phyloP scores from a whole-genome alignment of 2,329 filamentous ascomycete genomes.

The Leptographium flavum region DNA sequence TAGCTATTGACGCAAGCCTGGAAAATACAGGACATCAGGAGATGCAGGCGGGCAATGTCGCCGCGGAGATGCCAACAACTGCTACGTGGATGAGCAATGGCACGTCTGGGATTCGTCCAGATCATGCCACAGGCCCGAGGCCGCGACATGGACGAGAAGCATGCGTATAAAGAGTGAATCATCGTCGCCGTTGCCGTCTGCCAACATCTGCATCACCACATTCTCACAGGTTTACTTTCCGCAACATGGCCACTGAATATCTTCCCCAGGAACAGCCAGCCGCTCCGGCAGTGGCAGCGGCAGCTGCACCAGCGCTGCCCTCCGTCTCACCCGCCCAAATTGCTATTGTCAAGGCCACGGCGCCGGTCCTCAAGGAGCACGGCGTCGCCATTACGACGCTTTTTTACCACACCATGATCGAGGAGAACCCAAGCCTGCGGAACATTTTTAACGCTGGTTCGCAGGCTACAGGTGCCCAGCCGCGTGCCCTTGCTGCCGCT shows the following conservation, averaged over 20 bases:
- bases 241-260: not conserved
- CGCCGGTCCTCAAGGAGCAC: conserved; percentile 54
- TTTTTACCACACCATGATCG: conserved; percentile 59
- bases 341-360: conserved; percentile 61
- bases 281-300: not conserved
- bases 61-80: conserved; percentile 6
- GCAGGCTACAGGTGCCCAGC: conserved; percentile 53
- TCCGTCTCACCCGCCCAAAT: conserved; percentile 40
- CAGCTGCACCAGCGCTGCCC: not conserved
- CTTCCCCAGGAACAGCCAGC: not conserved
- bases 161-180: too few species aligned
- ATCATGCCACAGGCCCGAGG: too few species aligned
- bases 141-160: too few species aligned
- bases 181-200: too few species aligned
- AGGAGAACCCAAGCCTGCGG: conserved; percentile 48
- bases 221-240: too few species aligned
- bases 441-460: conserved; percentile 59
- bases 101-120: not conserved
- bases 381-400: conserved; percentile 54
- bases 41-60: conserved; percentile 3
- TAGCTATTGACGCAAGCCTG: too few species aligned
- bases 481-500: conserved; percentile 52
- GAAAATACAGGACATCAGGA: not conserved
- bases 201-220: too few species aligned
- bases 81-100: not conserved